A percentile compares a stretch with the other conserved stretches of the same genome.
Evolutionary conservation across 2,329 filamentous ascomycete species (phyloP).

Genomic region (Fusarium caatingaense): DNA sequence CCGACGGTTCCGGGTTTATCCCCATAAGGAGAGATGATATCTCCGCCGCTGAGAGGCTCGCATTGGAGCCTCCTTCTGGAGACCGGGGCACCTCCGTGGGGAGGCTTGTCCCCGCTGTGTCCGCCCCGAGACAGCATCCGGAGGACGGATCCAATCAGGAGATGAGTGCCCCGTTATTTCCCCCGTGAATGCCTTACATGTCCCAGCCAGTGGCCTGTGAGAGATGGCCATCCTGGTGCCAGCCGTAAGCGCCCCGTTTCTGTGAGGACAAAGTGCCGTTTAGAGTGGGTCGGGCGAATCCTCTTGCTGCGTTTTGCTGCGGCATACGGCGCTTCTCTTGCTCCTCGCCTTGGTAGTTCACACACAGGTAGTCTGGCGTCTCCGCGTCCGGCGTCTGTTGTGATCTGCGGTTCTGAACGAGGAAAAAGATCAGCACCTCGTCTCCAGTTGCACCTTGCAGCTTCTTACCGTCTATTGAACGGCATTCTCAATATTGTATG

Average conservation of each 20-base stretch:
- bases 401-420: not conserved
- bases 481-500: not conserved
- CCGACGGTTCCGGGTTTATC: slow-evolving; percentile 36
- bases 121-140: slow-evolving; percentile 37
- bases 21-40: slow-evolving; percentile 18
- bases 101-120: slow-evolving; percentile 27
- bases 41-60: slow-evolving; percentile 26
- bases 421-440: not conserved
- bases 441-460: too few species aligned
- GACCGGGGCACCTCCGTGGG: slow-evolving; percentile 35
- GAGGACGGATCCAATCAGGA: slow-evolving; percentile 33
- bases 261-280: slow-evolving; percentile 26
- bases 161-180: too few species aligned
- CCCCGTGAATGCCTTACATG: slow-evolving; percentile 28
- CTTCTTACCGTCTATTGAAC: slow-evolving; percentile 10
- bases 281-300: slow-evolving; percentile 11
- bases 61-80: slow-evolving; percentile 8
- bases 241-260: slow-evolving; percentile 30
- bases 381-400: slow-evolving; percentile 35
- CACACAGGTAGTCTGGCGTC: slow-evolving; percentile 4
- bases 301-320: slow-evolving; percentile 17
- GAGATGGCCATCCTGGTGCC: slow-evolving; percentile 6
- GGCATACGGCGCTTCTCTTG: not conserved
- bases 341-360: slow-evolving; percentile 18
- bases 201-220: slow-evolving; percentile 25